These are phyloP conservation scores for Juglanconis sp. DNA, from an alignment of 2,329 filamentous ascomycete species.

Conservation along the genomic window DNA sequence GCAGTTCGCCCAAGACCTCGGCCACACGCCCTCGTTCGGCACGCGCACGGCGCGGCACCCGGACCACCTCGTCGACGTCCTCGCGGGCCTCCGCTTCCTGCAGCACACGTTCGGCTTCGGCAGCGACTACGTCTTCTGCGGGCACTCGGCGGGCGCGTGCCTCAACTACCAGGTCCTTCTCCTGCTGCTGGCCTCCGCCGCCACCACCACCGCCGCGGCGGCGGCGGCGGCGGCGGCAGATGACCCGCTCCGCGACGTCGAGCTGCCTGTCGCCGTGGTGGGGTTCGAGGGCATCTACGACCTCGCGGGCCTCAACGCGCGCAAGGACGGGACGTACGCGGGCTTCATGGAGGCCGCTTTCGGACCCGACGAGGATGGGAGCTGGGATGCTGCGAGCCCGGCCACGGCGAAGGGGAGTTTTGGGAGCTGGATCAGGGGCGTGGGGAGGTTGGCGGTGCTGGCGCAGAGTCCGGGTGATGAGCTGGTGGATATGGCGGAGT, in stretches of 20 bases:
- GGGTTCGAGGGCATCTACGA: conserved; percentile 67
- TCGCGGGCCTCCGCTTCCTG: conserved; percentile 48
- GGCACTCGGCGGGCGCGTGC: conserved; percentile 63
- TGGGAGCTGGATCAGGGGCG: conserved; percentile 32
- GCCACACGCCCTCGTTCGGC: conserved; percentile 28
- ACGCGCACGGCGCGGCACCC: conserved; percentile 52
- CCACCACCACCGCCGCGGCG: neutral
- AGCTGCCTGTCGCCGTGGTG: conserved; percentile 51
- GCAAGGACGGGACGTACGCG: conserved; percentile 47
- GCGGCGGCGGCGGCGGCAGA: conserved; percentile 23
- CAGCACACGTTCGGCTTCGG: conserved; percentile 26
- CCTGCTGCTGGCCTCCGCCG: too few species aligned
- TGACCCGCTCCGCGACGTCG: conserved; percentile 24
- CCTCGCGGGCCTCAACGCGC: conserved; percentile 49
- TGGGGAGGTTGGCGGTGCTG: conserved; percentile 34
- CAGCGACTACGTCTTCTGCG: conserved; percentile 51
- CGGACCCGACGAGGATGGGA: conserved; percentile 41
- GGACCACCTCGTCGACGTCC: conserved; percentile 58
- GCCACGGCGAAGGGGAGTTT: conserved; percentile 41
- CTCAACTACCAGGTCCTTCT: conserved; percentile 60
- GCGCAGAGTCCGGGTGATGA: conserved; percentile 46
- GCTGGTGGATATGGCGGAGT: conserved; percentile 55
- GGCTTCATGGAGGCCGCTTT: conserved; percentile 61
- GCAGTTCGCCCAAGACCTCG: conserved; percentile 40
- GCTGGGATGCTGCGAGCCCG: conserved; percentile 58